Evolutionary conservation across 139 green algal genomes (phyloP).

Genomic region (Astrephomene gubernaculifera): DNA sequence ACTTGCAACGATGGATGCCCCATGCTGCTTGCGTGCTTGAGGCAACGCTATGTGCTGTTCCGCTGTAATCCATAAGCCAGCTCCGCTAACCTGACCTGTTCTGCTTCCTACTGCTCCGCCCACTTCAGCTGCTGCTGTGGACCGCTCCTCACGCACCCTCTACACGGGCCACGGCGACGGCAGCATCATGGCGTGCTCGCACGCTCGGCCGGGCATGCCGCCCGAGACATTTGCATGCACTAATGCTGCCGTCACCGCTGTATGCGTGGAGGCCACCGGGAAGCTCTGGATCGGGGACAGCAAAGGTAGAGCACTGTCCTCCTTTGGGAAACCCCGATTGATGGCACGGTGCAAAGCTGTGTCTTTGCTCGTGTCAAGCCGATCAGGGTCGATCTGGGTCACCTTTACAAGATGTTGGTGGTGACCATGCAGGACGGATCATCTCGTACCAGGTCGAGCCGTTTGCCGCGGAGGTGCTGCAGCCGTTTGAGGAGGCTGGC

Average conservation of each 20-base stretch:
- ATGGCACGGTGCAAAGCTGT: not conserved
- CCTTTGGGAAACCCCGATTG: not conserved
- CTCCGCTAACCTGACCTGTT: too few species aligned
- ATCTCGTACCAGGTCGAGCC: not conserved
- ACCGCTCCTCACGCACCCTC: not conserved
- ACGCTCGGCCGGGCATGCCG: not conserved
- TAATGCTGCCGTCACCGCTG: not conserved
- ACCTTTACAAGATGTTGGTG: not conserved
- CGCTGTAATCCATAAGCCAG: not conserved
- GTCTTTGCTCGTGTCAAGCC: not conserved
- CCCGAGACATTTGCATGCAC: not conserved
- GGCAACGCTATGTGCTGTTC: not conserved
- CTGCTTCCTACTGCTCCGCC: not conserved
- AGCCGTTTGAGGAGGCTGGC: not conserved
- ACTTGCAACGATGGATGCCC: not conserved
- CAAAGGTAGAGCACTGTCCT: not conserved
- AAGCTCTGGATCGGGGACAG: not conserved
- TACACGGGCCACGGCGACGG: slow-evolving; percentile 5
- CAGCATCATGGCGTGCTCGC: not conserved
- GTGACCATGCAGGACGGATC: not conserved
- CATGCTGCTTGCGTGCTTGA: not conserved
- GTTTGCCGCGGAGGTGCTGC: not conserved
- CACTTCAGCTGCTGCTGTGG: not conserved
- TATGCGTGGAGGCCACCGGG: not conserved
- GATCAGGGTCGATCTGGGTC: not conserved